phyloP scores from a whole-genome alignment of 768 basidiomycete species.

The Rhodocollybia butyracea region DNA sequence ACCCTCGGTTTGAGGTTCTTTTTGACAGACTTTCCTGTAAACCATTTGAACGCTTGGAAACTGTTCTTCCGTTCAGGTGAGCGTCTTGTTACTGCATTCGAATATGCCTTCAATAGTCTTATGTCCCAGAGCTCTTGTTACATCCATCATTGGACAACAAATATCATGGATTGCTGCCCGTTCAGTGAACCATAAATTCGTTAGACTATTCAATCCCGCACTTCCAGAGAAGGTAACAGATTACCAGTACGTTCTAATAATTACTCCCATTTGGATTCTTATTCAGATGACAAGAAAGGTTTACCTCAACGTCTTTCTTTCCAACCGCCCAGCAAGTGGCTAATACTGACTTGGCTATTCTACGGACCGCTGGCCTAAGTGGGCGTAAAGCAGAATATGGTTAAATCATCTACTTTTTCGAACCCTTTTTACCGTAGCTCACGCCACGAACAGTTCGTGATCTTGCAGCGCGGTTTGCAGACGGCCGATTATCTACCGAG shows the following conservation, averaged over 20 bases:
- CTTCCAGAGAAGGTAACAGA: conserved; percentile 67
- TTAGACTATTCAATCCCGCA: conserved; percentile 68
- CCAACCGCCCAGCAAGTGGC: conserved; percentile 72
- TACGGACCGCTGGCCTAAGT: conserved; percentile 77
- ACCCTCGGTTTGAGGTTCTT: conserved; percentile 67
- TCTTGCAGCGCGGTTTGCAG: conserved; percentile 75
- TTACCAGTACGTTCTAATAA: conserved; percentile 37
- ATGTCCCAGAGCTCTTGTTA: conserved; percentile 56
- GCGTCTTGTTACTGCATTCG: conserved; percentile 8
- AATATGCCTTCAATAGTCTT: neutral
- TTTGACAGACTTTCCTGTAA: conserved; percentile 67
- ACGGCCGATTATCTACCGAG: conserved; percentile 72
- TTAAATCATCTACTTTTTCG: conserved; percentile 27
- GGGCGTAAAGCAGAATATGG: conserved; percentile 89
- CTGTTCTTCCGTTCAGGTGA: conserved; percentile 81
- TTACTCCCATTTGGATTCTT: conserved; percentile 10
- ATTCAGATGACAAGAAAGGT: conserved; percentile 7
- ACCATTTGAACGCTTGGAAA: conserved; percentile 72
- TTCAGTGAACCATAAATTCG: conserved; percentile 77
- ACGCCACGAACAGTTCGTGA: conserved; percentile 56
- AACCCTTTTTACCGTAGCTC: neutral
- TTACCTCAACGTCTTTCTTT: conserved; percentile 45
- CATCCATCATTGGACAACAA: conserved; percentile 76
- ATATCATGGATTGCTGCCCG: conserved; percentile 87
- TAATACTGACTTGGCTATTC: conserved; percentile 48